Conservation (phyloP, 805 yeast genomes). For the Saturnispora bothae region DNA sequence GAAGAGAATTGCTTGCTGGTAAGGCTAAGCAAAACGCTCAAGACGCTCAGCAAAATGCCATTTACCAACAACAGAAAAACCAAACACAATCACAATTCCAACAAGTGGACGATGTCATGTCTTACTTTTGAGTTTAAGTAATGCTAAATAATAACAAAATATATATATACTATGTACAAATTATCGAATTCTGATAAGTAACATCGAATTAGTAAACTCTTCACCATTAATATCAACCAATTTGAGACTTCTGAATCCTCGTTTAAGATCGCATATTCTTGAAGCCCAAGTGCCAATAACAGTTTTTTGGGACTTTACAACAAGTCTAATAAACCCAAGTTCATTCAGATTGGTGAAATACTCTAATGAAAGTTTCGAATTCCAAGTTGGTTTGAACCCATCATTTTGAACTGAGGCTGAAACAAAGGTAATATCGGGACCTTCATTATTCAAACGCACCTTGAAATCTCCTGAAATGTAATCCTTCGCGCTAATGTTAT, state of each 20-base stretch:
- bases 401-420: slow-evolving; percentile 41
- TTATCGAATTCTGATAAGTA: slow-evolving; percentile 26
- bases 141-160: neutral
- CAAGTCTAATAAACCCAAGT: slow-evolving; percentile 47
- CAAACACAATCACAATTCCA: slow-evolving; percentile 8
- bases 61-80: slow-evolving; percentile 7
- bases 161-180: neutral
- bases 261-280: slow-evolving; percentile 51
- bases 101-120: slow-evolving; percentile 25
- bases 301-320: slow-evolving; percentile 28
- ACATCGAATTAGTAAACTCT: slow-evolving; percentile 43
- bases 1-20: slow-evolving; percentile 89
- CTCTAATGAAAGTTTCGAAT: slow-evolving; percentile 36
- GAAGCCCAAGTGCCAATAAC: slow-evolving; percentile 48
- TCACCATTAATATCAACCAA: slow-evolving; percentile 74
- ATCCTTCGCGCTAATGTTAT: slow-evolving; percentile 29
- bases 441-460: neutral
- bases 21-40: slow-evolving; percentile 37
- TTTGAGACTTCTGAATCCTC: slow-evolving; percentile 78
- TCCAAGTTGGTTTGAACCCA: slow-evolving; percentile 88
- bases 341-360: slow-evolving; percentile 30
- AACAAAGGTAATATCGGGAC: slow-evolving; percentile 14
- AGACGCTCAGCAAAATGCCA: neutral
- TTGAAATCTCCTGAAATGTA: neutral
- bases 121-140: slow-evolving; percentile 11